Percentiles rank a stretch among this genome's conserved stretches.
phyloP scores from a whole-genome alignment of 2,329 filamentous ascomycete genomes.

The Cladosporium austrohemisphaericum region DNA sequence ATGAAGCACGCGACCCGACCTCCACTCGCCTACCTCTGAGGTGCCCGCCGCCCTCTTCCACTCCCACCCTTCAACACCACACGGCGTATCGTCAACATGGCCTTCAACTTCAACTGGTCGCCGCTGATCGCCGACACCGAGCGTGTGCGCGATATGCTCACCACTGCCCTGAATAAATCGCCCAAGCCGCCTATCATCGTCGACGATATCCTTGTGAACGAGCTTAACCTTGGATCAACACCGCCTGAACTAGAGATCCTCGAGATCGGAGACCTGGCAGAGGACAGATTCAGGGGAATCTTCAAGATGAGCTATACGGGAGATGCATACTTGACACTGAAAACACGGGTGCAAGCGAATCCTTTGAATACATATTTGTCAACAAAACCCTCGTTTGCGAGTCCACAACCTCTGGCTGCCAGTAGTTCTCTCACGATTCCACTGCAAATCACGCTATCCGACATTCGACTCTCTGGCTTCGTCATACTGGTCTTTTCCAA shows the following conservation, averaged over 20 bases:
- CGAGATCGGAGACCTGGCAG: conserved; percentile 94
- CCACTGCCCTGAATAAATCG: conserved; percentile 92
- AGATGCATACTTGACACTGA: conserved; percentile 90
- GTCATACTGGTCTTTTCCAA: conserved; percentile 97
- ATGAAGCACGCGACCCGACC: conserved; percentile 25
- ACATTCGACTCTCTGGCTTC: conserved; percentile 93
- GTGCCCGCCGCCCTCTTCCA: neutral
- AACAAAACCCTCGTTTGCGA: conserved; percentile 87
- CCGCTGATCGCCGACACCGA: conserved; percentile 92
- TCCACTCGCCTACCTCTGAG: conserved; percentile 9
- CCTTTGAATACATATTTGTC: conserved; percentile 93
- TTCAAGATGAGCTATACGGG: conserved; percentile 99
- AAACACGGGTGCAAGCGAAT: conserved; percentile 95
- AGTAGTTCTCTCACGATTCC: conserved; percentile 92
- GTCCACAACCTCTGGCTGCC: conserved; percentile 85
- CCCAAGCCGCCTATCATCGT: conserved; percentile 98
- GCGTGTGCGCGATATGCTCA: conserved; percentile 89
- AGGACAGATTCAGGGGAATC: conserved; percentile 94
- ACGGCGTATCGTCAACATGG: conserved; percentile 57
- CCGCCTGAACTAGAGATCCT: conserved; percentile 94
- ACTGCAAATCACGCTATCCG: conserved; percentile 92
- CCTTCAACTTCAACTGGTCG: conserved; percentile 99
- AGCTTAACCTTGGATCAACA: conserved; percentile 92
- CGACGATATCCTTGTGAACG: conserved; percentile 97
- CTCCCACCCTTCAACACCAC: neutral